Evolutionary conservation across 352 stramenopile species (phyloP).

Genomic region (Achlya hypogyna): DNA sequence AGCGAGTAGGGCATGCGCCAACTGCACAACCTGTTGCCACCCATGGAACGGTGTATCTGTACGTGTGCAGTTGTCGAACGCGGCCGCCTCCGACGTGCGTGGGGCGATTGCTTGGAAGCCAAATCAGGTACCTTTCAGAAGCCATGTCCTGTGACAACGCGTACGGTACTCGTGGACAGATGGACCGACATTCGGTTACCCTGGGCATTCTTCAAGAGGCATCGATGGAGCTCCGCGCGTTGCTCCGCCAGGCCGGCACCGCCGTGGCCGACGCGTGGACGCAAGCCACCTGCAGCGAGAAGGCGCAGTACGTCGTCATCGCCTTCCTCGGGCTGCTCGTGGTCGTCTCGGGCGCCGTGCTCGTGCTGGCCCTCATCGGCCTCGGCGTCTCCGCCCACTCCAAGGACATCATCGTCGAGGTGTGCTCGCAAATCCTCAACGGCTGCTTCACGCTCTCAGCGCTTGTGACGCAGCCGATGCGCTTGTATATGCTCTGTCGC

Average conservation of each 20-base stretch:
- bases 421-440: constrained; percentile 40
- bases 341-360: constrained; percentile 10
- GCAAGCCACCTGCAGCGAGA: background rate
- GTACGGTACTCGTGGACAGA: too few relatives aligned
- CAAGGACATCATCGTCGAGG: constrained; percentile 34
- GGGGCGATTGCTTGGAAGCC: too few relatives aligned
- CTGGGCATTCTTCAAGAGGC: background rate
- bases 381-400: constrained; percentile 17
- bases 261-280: background rate
- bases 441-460: constrained; percentile 34
- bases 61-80: too few relatives aligned
- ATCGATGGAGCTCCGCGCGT: background rate
- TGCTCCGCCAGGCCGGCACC: background rate
- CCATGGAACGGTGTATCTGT: too few relatives aligned
- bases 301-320: constrained; percentile 4
- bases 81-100: too few relatives aligned
- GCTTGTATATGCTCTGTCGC: constrained; percentile 26
- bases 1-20: too few relatives aligned
- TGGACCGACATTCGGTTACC: too few relatives aligned
- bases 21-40: too few relatives aligned
- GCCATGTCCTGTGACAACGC: too few relatives aligned
- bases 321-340: background rate
- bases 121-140: too few relatives aligned
- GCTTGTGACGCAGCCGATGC: constrained; percentile 32
- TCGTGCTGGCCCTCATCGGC: constrained; percentile 7